phyloP scores from a whole-genome alignment of 169 alveolate genomes.

The Eimeria necatrix region DNA sequence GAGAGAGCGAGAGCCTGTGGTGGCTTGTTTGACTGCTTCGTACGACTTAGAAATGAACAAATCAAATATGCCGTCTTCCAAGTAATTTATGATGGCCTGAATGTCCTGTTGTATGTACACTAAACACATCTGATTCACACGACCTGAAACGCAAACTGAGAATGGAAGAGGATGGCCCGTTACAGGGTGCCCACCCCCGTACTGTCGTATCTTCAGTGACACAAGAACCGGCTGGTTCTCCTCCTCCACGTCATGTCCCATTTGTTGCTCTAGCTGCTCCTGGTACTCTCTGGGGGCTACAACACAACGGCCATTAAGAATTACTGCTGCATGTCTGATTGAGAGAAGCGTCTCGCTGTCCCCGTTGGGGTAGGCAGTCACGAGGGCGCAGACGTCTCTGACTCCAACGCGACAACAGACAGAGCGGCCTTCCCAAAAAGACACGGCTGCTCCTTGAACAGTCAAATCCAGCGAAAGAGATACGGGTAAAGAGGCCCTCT shows the following conservation, averaged over 20 bases:
- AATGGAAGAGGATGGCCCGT: conserved; percentile 42
- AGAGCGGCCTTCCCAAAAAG: conserved; percentile 61
- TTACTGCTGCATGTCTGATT: conserved; percentile 40
- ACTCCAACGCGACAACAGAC: conserved; percentile 41
- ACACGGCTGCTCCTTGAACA: conserved; percentile 34
- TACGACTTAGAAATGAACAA: conserved; percentile 89
- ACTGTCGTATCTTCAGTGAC: conserved; percentile 25
- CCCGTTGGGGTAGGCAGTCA: conserved; percentile 22
- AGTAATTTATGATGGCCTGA: conserved; percentile 86
- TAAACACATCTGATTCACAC: conserved; percentile 61
- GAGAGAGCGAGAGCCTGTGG: conserved; percentile 84
- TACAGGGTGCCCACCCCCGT: conserved; percentile 59
- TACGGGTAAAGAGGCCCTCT: conserved; percentile 3
- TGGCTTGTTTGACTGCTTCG: conserved; percentile 90
- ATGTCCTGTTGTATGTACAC: conserved; percentile 90
- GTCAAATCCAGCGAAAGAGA: conserved; percentile 32
- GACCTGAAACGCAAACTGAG: conserved; percentile 39
- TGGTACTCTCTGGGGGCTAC: conserved; percentile 51
- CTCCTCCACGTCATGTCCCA: background rate
- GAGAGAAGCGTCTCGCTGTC: conserved; percentile 33
- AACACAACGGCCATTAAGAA: conserved; percentile 62
- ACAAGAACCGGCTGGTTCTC: conserved; percentile 21
- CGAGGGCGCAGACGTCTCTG: conserved; percentile 10
- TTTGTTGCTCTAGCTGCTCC: background rate
- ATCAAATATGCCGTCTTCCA: conserved; percentile 91